Base-by-base conservation (phyloP, 805 yeast genomes). In the Yamadazyma phyllophila region DNA sequence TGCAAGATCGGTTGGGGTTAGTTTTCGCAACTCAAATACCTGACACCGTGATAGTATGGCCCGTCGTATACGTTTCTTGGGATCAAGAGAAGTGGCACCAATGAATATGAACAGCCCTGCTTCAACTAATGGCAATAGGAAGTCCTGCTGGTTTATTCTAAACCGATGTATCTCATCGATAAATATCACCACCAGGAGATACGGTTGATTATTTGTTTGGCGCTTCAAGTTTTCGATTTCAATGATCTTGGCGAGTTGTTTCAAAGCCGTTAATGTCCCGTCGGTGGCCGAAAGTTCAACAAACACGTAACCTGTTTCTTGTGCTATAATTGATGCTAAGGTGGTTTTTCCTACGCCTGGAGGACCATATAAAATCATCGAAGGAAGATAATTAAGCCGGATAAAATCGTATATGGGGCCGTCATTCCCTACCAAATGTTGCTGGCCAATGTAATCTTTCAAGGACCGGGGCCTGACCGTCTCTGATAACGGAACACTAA, bases 81-180 rank as follows among this genome's bases (percentile, higher is more conserved):
- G 97, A 58, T 90, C 89, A 55, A 89, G 96, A 0, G 98, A 91
- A 0, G 99, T 94, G n/a, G 98, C 97, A 4, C 99, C 99, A 42
- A 92, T 81, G 36, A 94, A 73, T 1, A 82, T 80, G 36, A 91
- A 80, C 43, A 81, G 81, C 2, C 98, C 98, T 26, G 78, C 70
- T 61, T 94, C 99, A 1, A 92, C 84, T 50, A 80, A 82, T 0
- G 96, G 94, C 33, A 94, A 67, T 39, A 95, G 78, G 39, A 83
- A 77, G 62, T 94, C 98, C 62, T 94, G 99, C 58, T 94, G 99
- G 0, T 82, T 72, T 49, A 85, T 84, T 53, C 82, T 82, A 61
- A 89, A 90, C 27, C 99, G 67, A 60, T 94, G 99, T 32, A 94
- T 85, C 60, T 94, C 99, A 65, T 94, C 99, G 43, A 91, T 80